Base-by-base conservation (phyloP, 768 basidiomycete genomes). In the Lactarius sp. region DNA sequence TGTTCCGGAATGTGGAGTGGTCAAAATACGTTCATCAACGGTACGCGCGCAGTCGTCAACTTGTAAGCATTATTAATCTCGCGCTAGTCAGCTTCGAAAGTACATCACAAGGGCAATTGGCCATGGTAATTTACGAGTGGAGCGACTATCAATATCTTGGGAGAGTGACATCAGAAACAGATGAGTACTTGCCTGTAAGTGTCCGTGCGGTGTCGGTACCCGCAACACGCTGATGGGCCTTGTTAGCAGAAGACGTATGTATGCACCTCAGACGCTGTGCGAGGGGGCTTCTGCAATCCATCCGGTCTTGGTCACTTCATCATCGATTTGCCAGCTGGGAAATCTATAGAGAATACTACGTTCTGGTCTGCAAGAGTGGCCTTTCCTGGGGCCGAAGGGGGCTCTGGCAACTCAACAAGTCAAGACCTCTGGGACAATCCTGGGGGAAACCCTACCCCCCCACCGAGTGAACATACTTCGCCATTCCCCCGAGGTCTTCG, bases 41-140 rank as follows among this genome's bases (percentile, higher is more conserved):
- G 90, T 92, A 77, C 61, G 71, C 75, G 60, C 61, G n/a, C 54
- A 60, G 52, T 41, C 51, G 51, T 49, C 52, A 14, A 67, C 47
- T 64, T 37, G 57, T 46, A 62, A 27, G 52, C 22, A 18, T 27
- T 50, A 47, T 69, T 74, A 68, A 73, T 62, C 53, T 51, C 52
- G 27, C 60, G 68, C 22, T 64, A 89, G 87, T 96, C 64, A 85
- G 86, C 4, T 98, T 98, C 76, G 85, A 91, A 69, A 72, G 78
- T 18, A 70, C 80, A 6, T 94, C 94, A 3, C 79, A 86, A 69
- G 96, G 96, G 42, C 91, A 96, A 75, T 78, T 97, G 20, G 92
- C 96, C 33, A 86, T 97, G 81, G 90, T 96, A 58, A 85, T 99
- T 27, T 99, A 98, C 71, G 96, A 98, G 76, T 99, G 95, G 95